Conservation (phyloP, 805 yeast species). For the Lachancea fermentati region DNA sequence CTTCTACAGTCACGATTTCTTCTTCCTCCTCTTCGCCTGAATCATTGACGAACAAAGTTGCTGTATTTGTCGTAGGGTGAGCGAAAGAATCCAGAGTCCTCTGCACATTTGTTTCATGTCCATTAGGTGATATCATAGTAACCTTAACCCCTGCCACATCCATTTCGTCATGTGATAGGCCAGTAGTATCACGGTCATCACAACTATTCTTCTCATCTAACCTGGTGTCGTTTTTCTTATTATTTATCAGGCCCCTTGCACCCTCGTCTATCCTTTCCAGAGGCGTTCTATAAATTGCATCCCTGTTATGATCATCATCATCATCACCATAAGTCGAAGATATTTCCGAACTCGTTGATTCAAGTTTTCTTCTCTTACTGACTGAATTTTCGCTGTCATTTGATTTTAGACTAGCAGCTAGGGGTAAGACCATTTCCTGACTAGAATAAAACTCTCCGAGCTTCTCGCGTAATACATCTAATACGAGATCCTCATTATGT, state of each 20-base stretch:
- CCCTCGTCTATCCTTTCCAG: no score
- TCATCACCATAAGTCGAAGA: background rate
- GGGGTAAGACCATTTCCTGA: constrained; percentile 32
- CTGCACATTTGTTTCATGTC: constrained; percentile 7
- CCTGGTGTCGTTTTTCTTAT: no score
- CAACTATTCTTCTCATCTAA: no score
- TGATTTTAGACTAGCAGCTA: constrained; percentile 2
- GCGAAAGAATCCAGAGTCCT: constrained; percentile 1
- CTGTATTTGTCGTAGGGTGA: constrained; percentile 2
- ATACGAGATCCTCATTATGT: constrained; percentile 56
- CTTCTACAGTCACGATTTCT: constrained; percentile 17
- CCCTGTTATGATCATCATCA: background rate
- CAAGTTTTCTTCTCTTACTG: constrained; percentile 2
- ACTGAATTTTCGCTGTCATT: background rate
- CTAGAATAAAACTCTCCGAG: constrained; percentile 43
- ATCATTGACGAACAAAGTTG: background rate
- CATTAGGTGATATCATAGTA: no score
- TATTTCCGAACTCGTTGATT: background rate
- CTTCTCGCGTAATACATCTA: constrained; percentile 50
- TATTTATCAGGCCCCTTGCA: no score
- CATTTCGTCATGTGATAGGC: no score
- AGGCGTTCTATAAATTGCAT: constrained; percentile 6
- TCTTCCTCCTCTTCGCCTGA: constrained; percentile 3
- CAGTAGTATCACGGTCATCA: no score
- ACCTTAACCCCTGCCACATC: no score